Evolutionary conservation across 495 filamentous ascomycete genomes (phyloP), one percentile per base, ranked within the genome.

Genomic region (Xylaria palmicola): DNA sequence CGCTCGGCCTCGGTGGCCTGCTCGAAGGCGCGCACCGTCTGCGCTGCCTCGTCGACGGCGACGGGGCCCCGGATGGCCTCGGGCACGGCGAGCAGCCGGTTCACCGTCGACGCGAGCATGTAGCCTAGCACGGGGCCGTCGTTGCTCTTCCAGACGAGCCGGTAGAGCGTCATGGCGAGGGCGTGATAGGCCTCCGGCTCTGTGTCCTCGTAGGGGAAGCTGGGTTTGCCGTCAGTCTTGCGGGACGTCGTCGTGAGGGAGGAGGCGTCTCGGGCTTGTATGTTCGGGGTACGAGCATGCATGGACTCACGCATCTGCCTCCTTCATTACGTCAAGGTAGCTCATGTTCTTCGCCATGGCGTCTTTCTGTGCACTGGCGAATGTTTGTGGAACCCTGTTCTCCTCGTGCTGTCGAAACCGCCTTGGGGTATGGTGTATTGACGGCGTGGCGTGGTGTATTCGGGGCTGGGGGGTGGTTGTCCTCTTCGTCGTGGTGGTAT

Each of bases 151-250:
- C 50, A 61, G 40, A 75, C 72, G 39, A 92, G 77, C 32, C 75
- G 76, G 65, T 85, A 86, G 64, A 85, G 80, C 15, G 73, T 75
- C 3, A 73, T 72, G 60, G 83, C 71, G 37, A 83, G 72, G 26
- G 74, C 63, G 4, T 74, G 64, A 64, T 86, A 84, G 8, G 69
- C 72, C 52, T 76, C 67, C 39, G 82, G 81, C 55, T 86, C 75
- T 47, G 76, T 78, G 32, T 86, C 77, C 39, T 79, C 77, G 68
- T 91, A 86, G 5, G 89, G 88, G 69, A 91, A 91, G 70, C 88
- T 91, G 32, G 50, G 5, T 20, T 39, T 55, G 20, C 1, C 67
- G 57, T 64, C 60, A 47, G 43, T 32, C 34, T 39, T 43, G 24
- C 32, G 8, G 27, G n/a, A 44, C 0, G 13, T 41, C 17, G 17